A percentile compares a stretch with the other conserved stretches of the same genome.
These are phyloP conservation scores for Lanmaoa rubissima DNA, from an alignment of 768 basidiomycete species.

Conservation along the genomic window DNA sequence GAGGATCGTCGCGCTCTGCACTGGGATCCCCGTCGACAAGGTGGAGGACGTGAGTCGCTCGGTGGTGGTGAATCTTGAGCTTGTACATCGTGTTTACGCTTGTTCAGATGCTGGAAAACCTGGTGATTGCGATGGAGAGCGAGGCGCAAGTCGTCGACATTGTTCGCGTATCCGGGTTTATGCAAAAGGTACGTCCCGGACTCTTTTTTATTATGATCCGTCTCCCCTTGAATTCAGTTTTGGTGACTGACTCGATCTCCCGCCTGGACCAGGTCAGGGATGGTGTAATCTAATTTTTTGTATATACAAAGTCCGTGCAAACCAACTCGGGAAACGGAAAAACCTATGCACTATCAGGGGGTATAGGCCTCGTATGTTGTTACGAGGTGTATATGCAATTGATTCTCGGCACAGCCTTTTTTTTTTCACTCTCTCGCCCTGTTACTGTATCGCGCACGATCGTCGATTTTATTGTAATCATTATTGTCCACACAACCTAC, in stretches of 20 bases:
- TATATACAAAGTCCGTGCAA: neutral
- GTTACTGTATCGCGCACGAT: slow-evolving; percentile 31
- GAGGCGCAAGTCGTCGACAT: slow-evolving; percentile 81
- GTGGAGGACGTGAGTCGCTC: slow-evolving; percentile 79
- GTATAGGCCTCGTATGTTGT: too few species aligned
- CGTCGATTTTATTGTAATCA: slow-evolving; percentile 26
- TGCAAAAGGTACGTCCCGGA: slow-evolving; percentile 70
- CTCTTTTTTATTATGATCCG: slow-evolving; percentile 9
- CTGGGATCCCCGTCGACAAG: slow-evolving; percentile 80
- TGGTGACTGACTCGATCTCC: slow-evolving; percentile 22
- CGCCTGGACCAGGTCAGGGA: slow-evolving; percentile 36
- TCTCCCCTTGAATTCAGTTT: slow-evolving; percentile 19
- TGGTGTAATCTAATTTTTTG: slow-evolving; percentile 37
- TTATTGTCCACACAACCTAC: slow-evolving; percentile 19
- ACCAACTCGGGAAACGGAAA: too few species aligned
- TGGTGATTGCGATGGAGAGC: slow-evolving; percentile 86
- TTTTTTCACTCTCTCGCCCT: slow-evolving; percentile 16
- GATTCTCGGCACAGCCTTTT: slow-evolving; percentile 3
- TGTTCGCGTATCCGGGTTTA: slow-evolving; percentile 82
- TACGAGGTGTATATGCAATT: slow-evolving; percentile 10
- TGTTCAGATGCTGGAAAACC: slow-evolving; percentile 74
- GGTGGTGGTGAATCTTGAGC: slow-evolving; percentile 13
- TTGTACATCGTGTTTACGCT: slow-evolving; percentile 26
- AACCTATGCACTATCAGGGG: too few species aligned
- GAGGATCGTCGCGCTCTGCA: slow-evolving; percentile 87